Evolutionary conservation across 129 eudicot genomes (phyloP).

Genomic region (Ambrosia trifida): DNA sequence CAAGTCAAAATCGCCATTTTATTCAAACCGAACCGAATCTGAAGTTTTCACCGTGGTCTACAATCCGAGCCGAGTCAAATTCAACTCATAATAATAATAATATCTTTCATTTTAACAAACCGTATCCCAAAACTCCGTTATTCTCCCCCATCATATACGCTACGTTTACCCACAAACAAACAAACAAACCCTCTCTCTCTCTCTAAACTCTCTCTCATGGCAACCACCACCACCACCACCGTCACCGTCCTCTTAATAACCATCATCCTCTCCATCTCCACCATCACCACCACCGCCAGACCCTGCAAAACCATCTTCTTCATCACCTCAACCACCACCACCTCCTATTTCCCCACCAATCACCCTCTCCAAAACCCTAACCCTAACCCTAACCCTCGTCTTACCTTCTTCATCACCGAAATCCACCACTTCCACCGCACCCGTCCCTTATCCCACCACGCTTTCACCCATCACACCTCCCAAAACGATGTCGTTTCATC

Average conservation of each 20-base stretch:
- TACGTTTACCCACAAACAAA: not conserved
- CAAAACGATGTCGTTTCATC: constrained; percentile 7
- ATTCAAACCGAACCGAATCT: too few relatives aligned
- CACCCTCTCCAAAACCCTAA: constrained; percentile 35
- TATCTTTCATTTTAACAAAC: too few relatives aligned
- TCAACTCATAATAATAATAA: too few relatives aligned
- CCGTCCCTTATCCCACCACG: constrained; percentile 26
- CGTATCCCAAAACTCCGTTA: not conserved
- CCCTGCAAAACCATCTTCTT: constrained; percentile 94
- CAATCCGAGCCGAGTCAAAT: too few relatives aligned
- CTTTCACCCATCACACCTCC: constrained; percentile 34
- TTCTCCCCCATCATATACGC: constrained; percentile 15
- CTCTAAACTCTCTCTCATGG: constrained; percentile 37
- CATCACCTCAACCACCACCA: constrained; percentile 63
- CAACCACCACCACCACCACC: constrained; percentile 23
- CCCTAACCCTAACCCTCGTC: constrained; percentile 23
- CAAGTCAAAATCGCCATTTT: too few relatives aligned
- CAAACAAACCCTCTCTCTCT: constrained; percentile 9
- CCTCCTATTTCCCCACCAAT: constrained; percentile 33
- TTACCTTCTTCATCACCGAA: constrained; percentile 56
- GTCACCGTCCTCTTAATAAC: constrained; percentile 35
- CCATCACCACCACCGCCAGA: constrained; percentile 61
- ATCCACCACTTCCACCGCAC: constrained; percentile 37
- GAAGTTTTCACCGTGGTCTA: too few relatives aligned
- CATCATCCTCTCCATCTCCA: constrained; percentile 42